phyloP scores from a whole-genome alignment of 148 eudicot species.

The Polygonum maritimum region DNA sequence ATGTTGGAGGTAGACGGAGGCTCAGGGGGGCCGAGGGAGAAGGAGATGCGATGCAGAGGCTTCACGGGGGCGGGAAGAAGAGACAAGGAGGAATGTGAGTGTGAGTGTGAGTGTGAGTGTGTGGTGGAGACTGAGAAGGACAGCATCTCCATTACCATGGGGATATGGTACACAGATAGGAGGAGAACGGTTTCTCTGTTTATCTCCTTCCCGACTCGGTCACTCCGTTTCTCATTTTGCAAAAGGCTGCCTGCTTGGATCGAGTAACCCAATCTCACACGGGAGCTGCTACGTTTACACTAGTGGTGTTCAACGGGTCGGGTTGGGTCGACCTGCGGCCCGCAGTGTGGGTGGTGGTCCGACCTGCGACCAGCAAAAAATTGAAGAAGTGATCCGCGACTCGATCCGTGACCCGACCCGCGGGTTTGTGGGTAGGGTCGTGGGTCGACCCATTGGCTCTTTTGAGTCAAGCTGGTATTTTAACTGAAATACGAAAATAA shows the following conservation, averaged over 20 bases:
- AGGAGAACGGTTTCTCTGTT: neutral
- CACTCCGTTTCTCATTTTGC: neutral
- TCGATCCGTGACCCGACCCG: too few species aligned
- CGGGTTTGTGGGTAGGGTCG: too few species aligned
- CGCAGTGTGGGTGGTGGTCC: too few species aligned
- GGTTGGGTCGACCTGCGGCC: too few species aligned
- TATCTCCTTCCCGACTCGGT: neutral
- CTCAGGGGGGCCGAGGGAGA: slow-evolving; percentile 24
- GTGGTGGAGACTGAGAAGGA: slow-evolving; percentile 32
- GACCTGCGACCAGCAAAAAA: too few species aligned
- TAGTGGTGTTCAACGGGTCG: too few species aligned
- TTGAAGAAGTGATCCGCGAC: too few species aligned
- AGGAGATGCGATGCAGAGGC: slow-evolving; percentile 11
- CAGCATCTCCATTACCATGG: slow-evolving; percentile 25
- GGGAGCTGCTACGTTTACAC: too few species aligned
- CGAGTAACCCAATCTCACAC: neutral
- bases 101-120: slow-evolving; percentile 16
- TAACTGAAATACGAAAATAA: too few species aligned
- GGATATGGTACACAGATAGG: neutral
- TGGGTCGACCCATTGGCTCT: too few species aligned
- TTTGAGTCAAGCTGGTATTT: too few species aligned
- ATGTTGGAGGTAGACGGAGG: slow-evolving; percentile 26
- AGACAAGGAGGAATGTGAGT: slow-evolving; percentile 10
- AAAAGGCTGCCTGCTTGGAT: neutral
- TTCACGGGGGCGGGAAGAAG: slow-evolving; percentile 25